Conservation (phyloP, 2,329 filamentous ascomycete species). For the Aspergillus quadricinctus region DNA sequence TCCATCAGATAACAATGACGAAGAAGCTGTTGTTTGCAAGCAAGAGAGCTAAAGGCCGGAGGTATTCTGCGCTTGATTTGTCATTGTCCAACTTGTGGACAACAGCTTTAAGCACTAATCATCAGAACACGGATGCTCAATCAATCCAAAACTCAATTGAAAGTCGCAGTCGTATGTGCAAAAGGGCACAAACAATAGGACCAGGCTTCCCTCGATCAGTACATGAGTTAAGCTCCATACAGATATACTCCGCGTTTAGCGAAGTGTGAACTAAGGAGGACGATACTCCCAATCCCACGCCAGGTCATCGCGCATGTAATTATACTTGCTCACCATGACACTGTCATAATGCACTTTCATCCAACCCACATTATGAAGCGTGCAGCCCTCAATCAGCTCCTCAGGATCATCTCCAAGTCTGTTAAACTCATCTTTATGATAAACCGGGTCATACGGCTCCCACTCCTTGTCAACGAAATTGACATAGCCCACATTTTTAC, state of each 20-base stretch:
- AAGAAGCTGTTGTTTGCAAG: too few species aligned
- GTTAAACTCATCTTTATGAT: not conserved
- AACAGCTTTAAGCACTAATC: too few species aligned
- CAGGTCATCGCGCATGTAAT: slow-evolving; percentile 1
- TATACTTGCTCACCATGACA: slow-evolving; percentile 1
- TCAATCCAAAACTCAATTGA: too few species aligned
- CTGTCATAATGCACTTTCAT: slow-evolving; percentile 10
- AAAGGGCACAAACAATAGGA: too few species aligned
- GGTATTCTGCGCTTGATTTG: too few species aligned
- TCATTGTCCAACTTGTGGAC: too few species aligned
- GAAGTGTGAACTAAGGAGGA: not conserved
- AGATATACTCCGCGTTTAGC: not conserved
- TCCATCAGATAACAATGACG: too few species aligned
- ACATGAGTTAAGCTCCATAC: not conserved
- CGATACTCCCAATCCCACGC: slow-evolving; percentile 11
- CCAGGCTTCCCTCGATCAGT: not conserved
- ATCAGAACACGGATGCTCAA: too few species aligned
- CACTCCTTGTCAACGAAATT: not conserved
- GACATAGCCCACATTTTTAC: not conserved
- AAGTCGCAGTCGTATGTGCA: too few species aligned
- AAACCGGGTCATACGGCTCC: not conserved
- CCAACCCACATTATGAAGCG: slow-evolving; percentile 13
- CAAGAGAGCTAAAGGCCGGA: too few species aligned
- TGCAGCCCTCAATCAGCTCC: slow-evolving; percentile 13
- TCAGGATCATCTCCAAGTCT: not conserved